Conservation (phyloP, 1,284 basidiomycete genomes). For the Phlebopus sp. region DNA sequence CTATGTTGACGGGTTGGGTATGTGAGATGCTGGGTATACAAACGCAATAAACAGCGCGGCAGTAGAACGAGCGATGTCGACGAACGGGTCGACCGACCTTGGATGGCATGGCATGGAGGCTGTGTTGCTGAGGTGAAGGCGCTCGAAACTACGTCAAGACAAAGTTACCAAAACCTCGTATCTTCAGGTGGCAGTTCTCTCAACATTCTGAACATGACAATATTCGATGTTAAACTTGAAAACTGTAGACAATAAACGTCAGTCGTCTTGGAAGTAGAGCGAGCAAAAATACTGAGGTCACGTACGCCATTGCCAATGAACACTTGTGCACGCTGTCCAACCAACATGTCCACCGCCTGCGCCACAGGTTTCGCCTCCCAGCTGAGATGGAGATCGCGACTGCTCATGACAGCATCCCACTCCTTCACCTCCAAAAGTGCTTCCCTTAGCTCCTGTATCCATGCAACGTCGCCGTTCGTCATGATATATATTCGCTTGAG, state of each 20-base stretch:
- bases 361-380: slow-evolving; percentile 47
- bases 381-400: slow-evolving; percentile 41
- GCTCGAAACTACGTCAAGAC: not conserved
- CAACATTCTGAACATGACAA: slow-evolving; percentile 50
- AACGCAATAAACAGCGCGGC: too few species aligned
- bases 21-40: not conserved
- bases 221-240: slow-evolving; percentile 44
- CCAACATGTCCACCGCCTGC: slow-evolving; percentile 52
- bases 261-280: too few species aligned
- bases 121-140: not conserved
- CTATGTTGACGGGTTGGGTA: not conserved
- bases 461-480: slow-evolving; percentile 40
- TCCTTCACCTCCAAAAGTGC: slow-evolving; percentile 28
- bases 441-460: slow-evolving; percentile 32
- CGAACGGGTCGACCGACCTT: too few species aligned
- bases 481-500: slow-evolving; percentile 40
- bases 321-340: slow-evolving; percentile 46
- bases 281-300: slow-evolving; percentile 10
- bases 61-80: too few species aligned
- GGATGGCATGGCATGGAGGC: too few species aligned
- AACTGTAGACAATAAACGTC: too few species aligned
- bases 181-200: slow-evolving; percentile 29
- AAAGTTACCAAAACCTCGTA: slow-evolving; percentile 38
- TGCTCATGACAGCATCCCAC: slow-evolving; percentile 44
- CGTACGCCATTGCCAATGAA: slow-evolving; percentile 58